A percentile compares a stretch with the other conserved stretches of the same genome.
Evolutionary conservation across 75 land plant species (phyloP).

Genomic region (Cupressus sempervirens): DNA sequence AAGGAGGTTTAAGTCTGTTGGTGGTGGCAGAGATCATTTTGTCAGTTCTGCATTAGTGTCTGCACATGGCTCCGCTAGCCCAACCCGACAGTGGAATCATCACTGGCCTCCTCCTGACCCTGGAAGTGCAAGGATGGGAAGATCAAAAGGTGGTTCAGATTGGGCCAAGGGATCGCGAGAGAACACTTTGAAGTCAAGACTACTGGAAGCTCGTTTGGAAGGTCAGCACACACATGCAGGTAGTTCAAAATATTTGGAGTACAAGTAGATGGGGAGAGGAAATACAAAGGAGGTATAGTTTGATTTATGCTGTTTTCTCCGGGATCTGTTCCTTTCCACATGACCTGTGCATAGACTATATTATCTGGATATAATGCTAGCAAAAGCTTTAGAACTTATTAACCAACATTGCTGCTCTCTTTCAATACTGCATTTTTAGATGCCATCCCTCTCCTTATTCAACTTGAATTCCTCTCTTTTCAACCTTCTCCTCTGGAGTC

Average conservation of each 20-base stretch:
- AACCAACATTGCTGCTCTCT: background rate
- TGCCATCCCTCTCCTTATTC: background rate
- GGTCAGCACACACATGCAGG: constrained; percentile 14
- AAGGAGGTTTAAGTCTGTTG: constrained; percentile 17
- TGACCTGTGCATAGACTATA: background rate
- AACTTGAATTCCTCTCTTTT: background rate
- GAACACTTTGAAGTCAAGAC: constrained; percentile 33
- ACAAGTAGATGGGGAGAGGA: background rate
- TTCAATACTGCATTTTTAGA: background rate
- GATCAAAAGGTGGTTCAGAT: constrained; percentile 25
- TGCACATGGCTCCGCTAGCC: constrained; percentile 27
- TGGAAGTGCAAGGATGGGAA: constrained; percentile 18
- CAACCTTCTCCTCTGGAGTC: background rate
- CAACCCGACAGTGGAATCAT: constrained; percentile 34
- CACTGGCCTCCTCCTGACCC: constrained; percentile 27
- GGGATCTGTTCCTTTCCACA: background rate
- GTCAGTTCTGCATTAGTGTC: constrained; percentile 22
- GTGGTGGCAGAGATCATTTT: constrained; percentile 25
- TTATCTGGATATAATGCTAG: background rate
- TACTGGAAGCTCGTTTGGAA: constrained; percentile 28
- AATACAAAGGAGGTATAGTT: background rate
- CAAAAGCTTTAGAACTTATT: background rate
- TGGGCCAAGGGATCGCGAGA: constrained; percentile 28
- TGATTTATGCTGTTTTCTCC: background rate
- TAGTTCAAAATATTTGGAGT: background rate